A percentile compares a stretch with the other conserved stretches of the same genome.
These are phyloP conservation scores for Calonectria pseudoreteaudii DNA, from an alignment of 2,329 filamentous ascomycete genomes.

Conservation along the genomic window DNA sequence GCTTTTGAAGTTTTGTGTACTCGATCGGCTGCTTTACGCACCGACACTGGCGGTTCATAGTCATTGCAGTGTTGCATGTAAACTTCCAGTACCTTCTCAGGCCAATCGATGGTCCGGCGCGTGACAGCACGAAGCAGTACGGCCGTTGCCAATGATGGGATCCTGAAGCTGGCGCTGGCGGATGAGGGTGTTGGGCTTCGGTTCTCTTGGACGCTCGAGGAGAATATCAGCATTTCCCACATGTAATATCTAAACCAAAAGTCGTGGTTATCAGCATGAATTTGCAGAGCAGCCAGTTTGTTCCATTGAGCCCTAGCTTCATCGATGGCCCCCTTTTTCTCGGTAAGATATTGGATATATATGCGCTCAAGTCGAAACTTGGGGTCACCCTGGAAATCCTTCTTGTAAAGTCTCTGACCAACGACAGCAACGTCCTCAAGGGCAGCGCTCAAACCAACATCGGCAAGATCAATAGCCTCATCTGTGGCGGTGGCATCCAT, in stretches of 20 bases:
- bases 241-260: conserved; percentile 95
- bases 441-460: conserved; percentile 87
- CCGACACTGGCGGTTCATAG: conserved; percentile 82
- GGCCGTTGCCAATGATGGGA: conserved; percentile 79
- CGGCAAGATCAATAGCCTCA: conserved; percentile 88
- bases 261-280: conserved; percentile 82
- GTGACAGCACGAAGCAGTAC: conserved; percentile 79
- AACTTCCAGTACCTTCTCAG: conserved; percentile 79
- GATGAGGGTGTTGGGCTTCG: conserved; percentile 65
- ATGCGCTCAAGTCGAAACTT: conserved; percentile 91
- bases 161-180: conserved; percentile 62
- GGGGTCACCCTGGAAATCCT: conserved; percentile 85
- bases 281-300: conserved; percentile 71
- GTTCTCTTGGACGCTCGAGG: conserved; percentile 56
- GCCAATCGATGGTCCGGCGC: conserved; percentile 76
- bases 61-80: conserved; percentile 88
- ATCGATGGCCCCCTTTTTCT: conserved; percentile 82
- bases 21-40: conserved; percentile 80
- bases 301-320: conserved; percentile 84
- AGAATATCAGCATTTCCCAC: conserved; percentile 84
- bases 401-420: conserved; percentile 79
- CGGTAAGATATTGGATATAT: conserved; percentile 89
- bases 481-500: conserved; percentile 80
- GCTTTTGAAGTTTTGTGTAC: conserved; percentile 76
- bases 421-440: conserved; percentile 88